Conservation (phyloP, 768 basidiomycete species). For the Lactarius sanguifluus region DNA sequence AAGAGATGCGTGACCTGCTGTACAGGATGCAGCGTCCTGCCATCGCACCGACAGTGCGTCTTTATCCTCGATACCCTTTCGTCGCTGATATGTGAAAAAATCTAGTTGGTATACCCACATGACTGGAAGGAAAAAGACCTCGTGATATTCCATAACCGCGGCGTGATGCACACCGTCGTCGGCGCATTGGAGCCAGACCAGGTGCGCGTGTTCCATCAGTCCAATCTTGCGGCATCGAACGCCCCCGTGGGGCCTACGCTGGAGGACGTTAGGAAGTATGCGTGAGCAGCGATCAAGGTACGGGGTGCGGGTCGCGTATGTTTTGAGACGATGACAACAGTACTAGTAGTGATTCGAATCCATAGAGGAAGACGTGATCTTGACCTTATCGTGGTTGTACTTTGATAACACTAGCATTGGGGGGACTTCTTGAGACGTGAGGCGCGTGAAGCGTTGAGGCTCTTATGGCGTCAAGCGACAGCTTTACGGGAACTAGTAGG, state of each 20-base stretch:
- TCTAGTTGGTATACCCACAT: slow-evolving; percentile 79
- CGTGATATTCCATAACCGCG: slow-evolving; percentile 87
- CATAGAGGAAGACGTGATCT: neutral
- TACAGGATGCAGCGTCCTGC: slow-evolving; percentile 89
- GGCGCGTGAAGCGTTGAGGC: too few relatives aligned
- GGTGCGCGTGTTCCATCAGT: slow-evolving; percentile 79
- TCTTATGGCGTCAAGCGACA: too few relatives aligned
- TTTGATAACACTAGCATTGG: neutral
- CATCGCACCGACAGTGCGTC: slow-evolving; percentile 70
- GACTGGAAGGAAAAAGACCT: slow-evolving; percentile 82
- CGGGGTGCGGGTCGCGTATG: neutral
- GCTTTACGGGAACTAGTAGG: too few relatives aligned
- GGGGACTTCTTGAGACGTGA: too few relatives aligned
- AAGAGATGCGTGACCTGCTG: slow-evolving; percentile 66
- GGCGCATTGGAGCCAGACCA: slow-evolving; percentile 68
- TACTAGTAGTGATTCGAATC: neutral
- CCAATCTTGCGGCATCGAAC: slow-evolving; percentile 78
- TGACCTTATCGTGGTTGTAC: neutral
- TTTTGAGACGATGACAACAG: neutral
- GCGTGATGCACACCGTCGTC: slow-evolving; percentile 75
- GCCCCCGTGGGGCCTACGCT: slow-evolving; percentile 65
- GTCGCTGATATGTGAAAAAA: neutral
- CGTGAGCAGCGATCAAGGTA: slow-evolving; percentile 34
- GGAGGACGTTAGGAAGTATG: slow-evolving; percentile 67
- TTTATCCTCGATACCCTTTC: neutral